A percentile compares a stretch with the other conserved stretches of the same genome.
Evolutionary conservation across 2,329 filamentous ascomycete genomes (phyloP).

Genomic region (Lojkania enalia): DNA sequence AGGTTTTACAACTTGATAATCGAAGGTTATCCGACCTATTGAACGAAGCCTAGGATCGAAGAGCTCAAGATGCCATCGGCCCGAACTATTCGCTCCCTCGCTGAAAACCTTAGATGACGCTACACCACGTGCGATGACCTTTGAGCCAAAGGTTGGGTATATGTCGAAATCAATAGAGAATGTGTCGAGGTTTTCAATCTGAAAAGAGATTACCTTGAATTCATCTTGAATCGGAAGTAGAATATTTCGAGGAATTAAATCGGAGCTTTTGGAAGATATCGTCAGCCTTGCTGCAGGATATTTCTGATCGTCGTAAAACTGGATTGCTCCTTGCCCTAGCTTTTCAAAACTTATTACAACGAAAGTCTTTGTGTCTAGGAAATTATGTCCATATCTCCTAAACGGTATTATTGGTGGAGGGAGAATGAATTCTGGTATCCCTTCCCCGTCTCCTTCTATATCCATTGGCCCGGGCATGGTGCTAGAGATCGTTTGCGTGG

Average conservation of each 20-base stretch:
- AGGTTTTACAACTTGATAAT: slow-evolving; percentile 94
- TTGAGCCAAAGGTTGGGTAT: slow-evolving; percentile 95
- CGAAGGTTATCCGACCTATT: slow-evolving; percentile 92
- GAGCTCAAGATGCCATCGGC: slow-evolving; percentile 80
- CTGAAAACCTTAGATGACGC: slow-evolving; percentile 87
- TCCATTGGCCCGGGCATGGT: slow-evolving; percentile 47
- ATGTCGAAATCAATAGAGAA: slow-evolving; percentile 98
- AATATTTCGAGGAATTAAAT: slow-evolving; percentile 94
- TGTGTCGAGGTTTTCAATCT: slow-evolving; percentile 88
- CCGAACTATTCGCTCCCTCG: slow-evolving; percentile 72
- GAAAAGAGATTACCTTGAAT: slow-evolving; percentile 89
- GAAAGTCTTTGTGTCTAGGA: slow-evolving; percentile 95
- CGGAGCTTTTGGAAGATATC: slow-evolving; percentile 93
- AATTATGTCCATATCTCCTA: slow-evolving; percentile 94
- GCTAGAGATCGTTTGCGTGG: slow-evolving; percentile 39
- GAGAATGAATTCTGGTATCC: slow-evolving; percentile 87
- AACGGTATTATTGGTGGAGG: slow-evolving; percentile 96
- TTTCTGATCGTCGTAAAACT: slow-evolving; percentile 97
- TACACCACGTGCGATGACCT: slow-evolving; percentile 94
- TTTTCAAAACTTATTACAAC: slow-evolving; percentile 90
- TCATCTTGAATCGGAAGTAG: slow-evolving; percentile 96
- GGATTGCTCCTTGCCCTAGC: slow-evolving; percentile 70
- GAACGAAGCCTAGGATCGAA: slow-evolving; percentile 90
- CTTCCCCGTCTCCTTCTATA: slow-evolving; percentile 77
- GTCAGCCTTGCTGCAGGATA: slow-evolving; percentile 94